Evolutionary conservation across 225 moss, liverwort and hornwort genomes (phyloP), one percentile per base, ranked within the genome.

Genomic region (Asterella californica): DNA sequence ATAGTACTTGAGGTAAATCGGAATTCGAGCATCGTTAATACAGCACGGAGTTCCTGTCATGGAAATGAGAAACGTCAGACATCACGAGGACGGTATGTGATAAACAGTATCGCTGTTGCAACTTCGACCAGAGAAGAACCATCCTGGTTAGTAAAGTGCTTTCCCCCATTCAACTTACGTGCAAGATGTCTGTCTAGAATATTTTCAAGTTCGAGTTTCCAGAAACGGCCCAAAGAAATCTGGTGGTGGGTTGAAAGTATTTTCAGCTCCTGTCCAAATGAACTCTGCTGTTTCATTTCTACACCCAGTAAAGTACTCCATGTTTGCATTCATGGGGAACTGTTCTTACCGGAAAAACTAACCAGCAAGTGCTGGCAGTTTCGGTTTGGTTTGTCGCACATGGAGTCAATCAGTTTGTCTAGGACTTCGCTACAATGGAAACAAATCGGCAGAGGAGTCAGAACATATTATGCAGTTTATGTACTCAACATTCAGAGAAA

Each of bases 1-100:
- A 36, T 72, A 72, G n/a, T 46, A 72, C 46, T 36, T 21, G 24
- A 72, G 42, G 71, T 72, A 72, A 10, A 72, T 10, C n/a, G 71
- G 71, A 19, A 72, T 36, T 27, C 27, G 37, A 10, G 45, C 24
- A 4, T 14, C 1, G 45, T 72, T 18, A 36, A 72, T 25, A 15
- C 71, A 72, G 71, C 71, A 72, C 24, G 21, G 2, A 2, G 2
- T 8, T 48, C 71, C 71, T 72, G 71, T 72, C 61, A 61, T 27
- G 4, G 27, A 10, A 61, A 61, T 1, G 27, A 61, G 61, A 25
- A 27, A 25, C 6, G 61, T 61, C 61, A 61, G 52, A 61, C n/a
- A 27, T 57, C 24, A 27, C 61, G n/a, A 61, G 61, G 61, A 27
- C 6, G 8, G 8, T 61, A 1, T 61, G n/a, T 27, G n/a, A 9